Conservation (phyloP, 768 basidiomycete species). For the Pilatotrama ljubarskyi region DNA sequence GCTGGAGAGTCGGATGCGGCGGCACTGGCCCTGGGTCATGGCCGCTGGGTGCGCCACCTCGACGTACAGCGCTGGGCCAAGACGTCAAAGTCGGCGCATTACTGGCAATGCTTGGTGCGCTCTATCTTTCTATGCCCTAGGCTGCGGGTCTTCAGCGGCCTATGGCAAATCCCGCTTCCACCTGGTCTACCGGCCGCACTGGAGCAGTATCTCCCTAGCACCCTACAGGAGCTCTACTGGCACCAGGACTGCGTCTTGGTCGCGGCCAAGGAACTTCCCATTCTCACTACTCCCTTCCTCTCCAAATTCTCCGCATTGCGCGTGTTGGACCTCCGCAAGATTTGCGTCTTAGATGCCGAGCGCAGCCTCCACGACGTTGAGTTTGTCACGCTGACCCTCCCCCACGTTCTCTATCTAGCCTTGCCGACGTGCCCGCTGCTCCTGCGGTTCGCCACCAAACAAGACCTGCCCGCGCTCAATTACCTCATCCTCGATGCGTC, state of each 20-base stretch:
- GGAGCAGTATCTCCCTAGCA: slow-evolving; percentile 40
- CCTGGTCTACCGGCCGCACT: slow-evolving; percentile 45
- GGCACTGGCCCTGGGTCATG: slow-evolving; percentile 30
- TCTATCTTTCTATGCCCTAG: slow-evolving; percentile 48
- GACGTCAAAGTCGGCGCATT: slow-evolving; percentile 38
- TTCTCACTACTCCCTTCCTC: slow-evolving; percentile 39
- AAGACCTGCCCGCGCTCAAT: slow-evolving; percentile 44
- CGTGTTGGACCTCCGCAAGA: slow-evolving; percentile 48
- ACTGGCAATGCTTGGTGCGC: slow-evolving; percentile 43
- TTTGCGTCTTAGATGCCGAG: slow-evolving; percentile 27
- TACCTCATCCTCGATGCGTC: slow-evolving; percentile 41
- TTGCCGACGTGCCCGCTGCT: slow-evolving; percentile 42
- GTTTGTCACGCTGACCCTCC: slow-evolving; percentile 31
- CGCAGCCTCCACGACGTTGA: slow-evolving; percentile 22
- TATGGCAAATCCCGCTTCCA: slow-evolving; percentile 47
- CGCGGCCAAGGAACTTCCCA: slow-evolving; percentile 23
- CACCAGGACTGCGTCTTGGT: slow-evolving; percentile 31
- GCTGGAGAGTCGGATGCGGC: background rate
- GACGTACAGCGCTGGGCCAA: slow-evolving; percentile 50
- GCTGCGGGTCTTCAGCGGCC: slow-evolving; percentile 45
- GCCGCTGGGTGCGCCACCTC: slow-evolving; percentile 49
- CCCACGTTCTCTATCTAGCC: slow-evolving; percentile 44
- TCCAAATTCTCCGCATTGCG: slow-evolving; percentile 42
- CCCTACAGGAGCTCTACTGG: slow-evolving; percentile 49
- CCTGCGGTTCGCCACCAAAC: slow-evolving; percentile 38